Conservation (phyloP, 1,139 yeast species). For the Yamadazyma spencermartinsiae region DNA sequence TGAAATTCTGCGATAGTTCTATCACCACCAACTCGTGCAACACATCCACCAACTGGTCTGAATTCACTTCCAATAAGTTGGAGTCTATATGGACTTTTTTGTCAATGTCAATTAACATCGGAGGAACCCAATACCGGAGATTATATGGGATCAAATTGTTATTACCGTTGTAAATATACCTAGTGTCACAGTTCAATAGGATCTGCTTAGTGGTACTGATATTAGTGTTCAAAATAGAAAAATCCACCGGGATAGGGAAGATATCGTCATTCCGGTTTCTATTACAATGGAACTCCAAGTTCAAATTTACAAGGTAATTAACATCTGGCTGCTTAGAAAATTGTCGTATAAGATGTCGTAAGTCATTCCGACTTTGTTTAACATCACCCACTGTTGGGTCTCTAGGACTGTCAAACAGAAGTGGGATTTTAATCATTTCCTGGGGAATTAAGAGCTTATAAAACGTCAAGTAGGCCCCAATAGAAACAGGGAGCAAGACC, state of each 20-base stretch:
- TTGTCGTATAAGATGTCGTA: conserved; percentile 2
- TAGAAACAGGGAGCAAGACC: conserved; percentile 26
- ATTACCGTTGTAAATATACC: conserved; percentile 26
- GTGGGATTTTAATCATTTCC: conserved; percentile 16
- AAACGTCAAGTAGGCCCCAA: conserved; percentile 27
- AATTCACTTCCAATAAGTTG: conserved; percentile 5
- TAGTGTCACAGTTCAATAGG: conserved; percentile 33
- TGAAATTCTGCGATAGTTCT: conserved; percentile 1
- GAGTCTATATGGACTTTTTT: conserved; percentile 16
- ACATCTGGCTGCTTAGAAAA: conserved; percentile 14
- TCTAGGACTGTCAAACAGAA: conserved; percentile 7
- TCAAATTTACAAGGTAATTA: conserved; percentile 15
- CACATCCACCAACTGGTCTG: conserved; percentile 4
- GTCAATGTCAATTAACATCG: conserved; percentile 28
- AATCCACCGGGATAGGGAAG: conserved; percentile 10
- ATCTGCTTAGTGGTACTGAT: conserved; percentile 13
- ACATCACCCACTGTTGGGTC: not conserved
- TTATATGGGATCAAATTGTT: conserved; percentile 39
- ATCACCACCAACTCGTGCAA: not conserved
- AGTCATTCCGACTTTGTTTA: not conserved
- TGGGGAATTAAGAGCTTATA: conserved; percentile 26
- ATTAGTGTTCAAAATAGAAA: conserved; percentile 2
- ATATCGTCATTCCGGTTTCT: conserved; percentile 19
- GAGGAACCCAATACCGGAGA: conserved; percentile 40
- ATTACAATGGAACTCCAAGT: conserved; percentile 19